Percentiles rank a stretch among this genome's conserved stretches.
Conservation (phyloP, 129 eudicot genomes). For the Flaveria brownii region DNA sequence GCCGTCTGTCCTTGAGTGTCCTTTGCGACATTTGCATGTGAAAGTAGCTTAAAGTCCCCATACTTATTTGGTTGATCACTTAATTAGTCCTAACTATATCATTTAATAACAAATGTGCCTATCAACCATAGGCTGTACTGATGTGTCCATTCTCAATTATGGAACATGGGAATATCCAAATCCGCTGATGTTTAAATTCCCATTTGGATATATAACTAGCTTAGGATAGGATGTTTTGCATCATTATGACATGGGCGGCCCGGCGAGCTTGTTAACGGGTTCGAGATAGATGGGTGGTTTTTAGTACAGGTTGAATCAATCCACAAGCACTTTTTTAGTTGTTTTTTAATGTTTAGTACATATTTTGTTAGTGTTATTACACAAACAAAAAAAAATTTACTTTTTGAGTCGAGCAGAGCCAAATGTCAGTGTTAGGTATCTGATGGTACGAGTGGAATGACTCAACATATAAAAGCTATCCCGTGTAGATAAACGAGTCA, state of each 20-base stretch:
- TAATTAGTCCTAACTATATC: slow-evolving; percentile 12
- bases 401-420: no score
- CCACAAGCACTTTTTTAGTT: background rate
- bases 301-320: background rate
- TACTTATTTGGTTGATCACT: background rate
- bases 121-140: slow-evolving; percentile 1
- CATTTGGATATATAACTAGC: background rate
- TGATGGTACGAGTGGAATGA: no score
- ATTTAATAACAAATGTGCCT: slow-evolving; percentile 9
- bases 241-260: background rate
- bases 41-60: slow-evolving; percentile 2
- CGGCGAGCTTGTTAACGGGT: background rate
- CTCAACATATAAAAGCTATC: no score
- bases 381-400: no score
- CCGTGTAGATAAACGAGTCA: no score
- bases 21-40: slow-evolving; percentile 20
- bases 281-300: background rate
- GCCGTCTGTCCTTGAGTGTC: slow-evolving; percentile 9
- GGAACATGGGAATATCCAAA: slow-evolving; percentile 5
- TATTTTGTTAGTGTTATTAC: background rate
- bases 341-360: background rate
- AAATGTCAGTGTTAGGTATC: no score
- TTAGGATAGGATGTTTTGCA: background rate
- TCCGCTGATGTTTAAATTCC: background rate
- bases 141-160: slow-evolving; percentile 14